Evolutionary conservation across 257 asterid genomes (phyloP).

Genomic region (Leonotis leonurus): DNA sequence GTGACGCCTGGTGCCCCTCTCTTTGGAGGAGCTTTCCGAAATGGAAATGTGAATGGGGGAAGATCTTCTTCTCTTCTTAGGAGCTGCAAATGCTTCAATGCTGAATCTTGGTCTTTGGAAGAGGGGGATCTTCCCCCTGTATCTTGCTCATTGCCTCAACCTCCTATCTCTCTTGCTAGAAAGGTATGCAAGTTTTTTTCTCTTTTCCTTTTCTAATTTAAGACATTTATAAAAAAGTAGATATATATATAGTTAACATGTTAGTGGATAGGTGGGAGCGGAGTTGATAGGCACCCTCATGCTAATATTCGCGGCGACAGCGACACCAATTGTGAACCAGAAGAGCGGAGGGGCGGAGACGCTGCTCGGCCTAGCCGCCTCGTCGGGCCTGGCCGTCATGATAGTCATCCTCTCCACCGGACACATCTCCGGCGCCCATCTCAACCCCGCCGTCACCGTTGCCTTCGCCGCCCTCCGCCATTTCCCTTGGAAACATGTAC

Average conservation of each 20-base stretch:
- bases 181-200: slow-evolving; percentile 34
- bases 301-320: slow-evolving; percentile 61
- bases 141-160: slow-evolving; percentile 55
- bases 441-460: slow-evolving; percentile 79
- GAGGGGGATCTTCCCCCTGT: slow-evolving; percentile 60
- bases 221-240: too few relatives aligned
- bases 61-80: slow-evolving; percentile 35
- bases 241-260: neutral
- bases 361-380: slow-evolving; percentile 59
- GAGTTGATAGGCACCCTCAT: slow-evolving; percentile 79
- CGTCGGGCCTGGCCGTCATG: slow-evolving; percentile 87
- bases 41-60: slow-evolving; percentile 17
- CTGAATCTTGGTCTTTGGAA: slow-evolving; percentile 52
- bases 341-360: slow-evolving; percentile 70
- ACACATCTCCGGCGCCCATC: slow-evolving; percentile 94
- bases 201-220: too few relatives aligned
- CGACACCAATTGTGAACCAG: slow-evolving; percentile 73
- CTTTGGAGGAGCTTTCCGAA: slow-evolving; percentile 42
- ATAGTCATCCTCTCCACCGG: slow-evolving; percentile 84
- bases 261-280: slow-evolving; percentile 94
- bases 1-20: slow-evolving; percentile 71
- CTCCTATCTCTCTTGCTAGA: slow-evolving; percentile 68
- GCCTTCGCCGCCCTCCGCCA: slow-evolving; percentile 83
- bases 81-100: slow-evolving; percentile 57
- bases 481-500: slow-evolving; percentile 83